Base-by-base conservation (phyloP, 352 stramenopile species). In the Globisporangium camurandrum region DNA sequence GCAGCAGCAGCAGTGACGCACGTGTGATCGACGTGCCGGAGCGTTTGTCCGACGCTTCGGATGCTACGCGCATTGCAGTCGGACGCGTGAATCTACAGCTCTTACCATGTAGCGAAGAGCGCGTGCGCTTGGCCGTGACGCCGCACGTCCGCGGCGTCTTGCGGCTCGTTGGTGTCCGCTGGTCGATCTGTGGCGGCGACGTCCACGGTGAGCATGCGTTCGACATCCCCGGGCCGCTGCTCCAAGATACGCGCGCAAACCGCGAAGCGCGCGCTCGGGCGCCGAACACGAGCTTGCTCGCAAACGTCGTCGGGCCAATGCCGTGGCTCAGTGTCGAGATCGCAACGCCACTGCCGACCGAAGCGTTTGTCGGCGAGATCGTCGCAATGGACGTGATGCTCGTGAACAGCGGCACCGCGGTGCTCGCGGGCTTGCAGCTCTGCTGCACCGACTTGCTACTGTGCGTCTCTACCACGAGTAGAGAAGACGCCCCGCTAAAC, bases 161-260 rank as follows among this genome's bases (percentile, higher is more conserved):
- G 23, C 67, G 57, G 16, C 75, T 94, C 50, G 73, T 61, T 2
- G 83, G 83, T 10, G 73, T 94, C 4, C 76, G 79, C 2, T 94
- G 83, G 83, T 88, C 79, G 17, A 87, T 94, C 48, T 92, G 79
- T 42, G 75, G 75, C 40, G 79, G 79, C 14, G 73, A 90, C 40
- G 83, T 94, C 3, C 65, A 88, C 50, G 83, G 83, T 2, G 80
- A 92, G 49, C 80, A 91, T 38, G 66, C 76, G 7, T 94, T 94
- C 37, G 63, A 88, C 36, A 86, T 94, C 22, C 83, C 80, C 26
- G 83, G 83, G 1, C 76, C 77, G 3, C 59, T 94, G 16, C 55
- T 94, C 24, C 80, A 94, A 61, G 80, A 94, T 54, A 90, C 83
- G 26, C 67, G 81, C 42, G 71, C 74, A 23, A 62, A 91, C 46